phyloP scores from a whole-genome alignment of 805 yeast species.

The Monosporozyma aquatica region DNA sequence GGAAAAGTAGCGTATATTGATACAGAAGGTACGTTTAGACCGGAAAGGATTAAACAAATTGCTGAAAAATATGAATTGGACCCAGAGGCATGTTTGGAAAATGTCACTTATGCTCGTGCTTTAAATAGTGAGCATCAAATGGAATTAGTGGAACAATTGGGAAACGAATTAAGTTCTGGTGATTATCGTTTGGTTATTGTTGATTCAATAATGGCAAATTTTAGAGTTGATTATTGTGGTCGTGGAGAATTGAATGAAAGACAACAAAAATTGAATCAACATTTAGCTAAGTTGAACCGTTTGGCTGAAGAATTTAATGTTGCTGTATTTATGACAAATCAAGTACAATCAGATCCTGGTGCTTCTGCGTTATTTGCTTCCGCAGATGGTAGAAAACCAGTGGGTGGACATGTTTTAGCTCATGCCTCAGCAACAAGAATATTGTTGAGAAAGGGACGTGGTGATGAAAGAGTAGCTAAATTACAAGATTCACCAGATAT shows the following conservation, averaged over 20 bases:
- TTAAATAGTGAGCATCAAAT: conserved; percentile 72
- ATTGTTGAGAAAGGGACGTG: conserved; percentile 65
- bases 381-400: conserved; percentile 77
- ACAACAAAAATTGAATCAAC: conserved; percentile 60
- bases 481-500: conserved; percentile 74
- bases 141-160: conserved; percentile 60
- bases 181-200: conserved; percentile 51
- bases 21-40: conserved; percentile 76
- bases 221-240: conserved; percentile 71
- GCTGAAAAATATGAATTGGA: conserved; percentile 63
- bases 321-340: conserved; percentile 68
- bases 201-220: conserved; percentile 73
- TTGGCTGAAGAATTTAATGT: conserved; percentile 71
- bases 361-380: conserved; percentile 71
- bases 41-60: conserved; percentile 55
- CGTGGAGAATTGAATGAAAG: conserved; percentile 71
- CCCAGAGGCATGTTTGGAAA: conserved; percentile 59
- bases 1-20: conserved; percentile 75
- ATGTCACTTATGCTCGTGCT: conserved; percentile 68
- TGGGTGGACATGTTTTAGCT: conserved; percentile 76
- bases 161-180: conserved; percentile 58
- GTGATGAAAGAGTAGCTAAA: conserved; percentile 72
- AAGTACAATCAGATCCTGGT: conserved; percentile 79
- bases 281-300: conserved; percentile 43
- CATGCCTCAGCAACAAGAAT: conserved; percentile 76